A percentile compares a stretch with the other conserved stretches of the same genome.
Evolutionary conservation across 176 grass and related monocot species (phyloP).

Genomic region (Oryza glumipatula): DNA sequence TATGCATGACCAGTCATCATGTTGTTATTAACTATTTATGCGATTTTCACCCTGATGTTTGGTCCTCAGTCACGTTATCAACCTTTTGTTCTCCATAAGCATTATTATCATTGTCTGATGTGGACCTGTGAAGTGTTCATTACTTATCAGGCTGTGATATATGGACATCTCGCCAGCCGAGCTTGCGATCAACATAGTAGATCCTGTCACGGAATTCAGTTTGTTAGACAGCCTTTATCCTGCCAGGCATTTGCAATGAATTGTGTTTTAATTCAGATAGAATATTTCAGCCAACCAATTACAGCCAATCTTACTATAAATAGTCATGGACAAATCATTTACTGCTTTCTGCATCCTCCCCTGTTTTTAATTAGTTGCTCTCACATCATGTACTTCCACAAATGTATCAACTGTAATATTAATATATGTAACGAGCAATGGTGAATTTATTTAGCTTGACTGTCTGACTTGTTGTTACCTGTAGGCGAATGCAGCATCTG

Average conservation of each 20-base stretch:
- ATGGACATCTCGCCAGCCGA: constrained; percentile 20
- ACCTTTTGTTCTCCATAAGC: neutral
- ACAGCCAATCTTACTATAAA: neutral
- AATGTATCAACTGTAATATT: neutral
- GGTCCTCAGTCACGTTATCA: neutral
- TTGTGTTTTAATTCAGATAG: constrained; percentile 2
- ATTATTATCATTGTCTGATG: constrained; percentile 15
- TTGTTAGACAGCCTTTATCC: constrained; percentile 29
- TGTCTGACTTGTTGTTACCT: neutral
- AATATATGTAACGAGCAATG: neutral
- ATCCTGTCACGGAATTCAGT: neutral
- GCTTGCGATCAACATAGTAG: neutral
- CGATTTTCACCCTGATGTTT: neutral
- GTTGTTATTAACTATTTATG: neutral
- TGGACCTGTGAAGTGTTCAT: constrained; percentile 8
- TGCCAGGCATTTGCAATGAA: constrained; percentile 31
- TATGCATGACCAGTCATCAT: neutral
- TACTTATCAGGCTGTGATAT: neutral
- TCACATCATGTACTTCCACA: neutral
- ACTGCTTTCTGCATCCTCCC: neutral
- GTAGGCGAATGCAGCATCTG: constrained; percentile 65
- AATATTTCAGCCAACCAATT: constrained; percentile 36
- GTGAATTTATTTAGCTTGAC: neutral
- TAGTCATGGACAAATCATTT: neutral
- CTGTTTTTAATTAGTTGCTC: neutral